Base-by-base conservation (phyloP, 495 filamentous ascomycete genomes). In the Aspergillus olivimuriae region DNA sequence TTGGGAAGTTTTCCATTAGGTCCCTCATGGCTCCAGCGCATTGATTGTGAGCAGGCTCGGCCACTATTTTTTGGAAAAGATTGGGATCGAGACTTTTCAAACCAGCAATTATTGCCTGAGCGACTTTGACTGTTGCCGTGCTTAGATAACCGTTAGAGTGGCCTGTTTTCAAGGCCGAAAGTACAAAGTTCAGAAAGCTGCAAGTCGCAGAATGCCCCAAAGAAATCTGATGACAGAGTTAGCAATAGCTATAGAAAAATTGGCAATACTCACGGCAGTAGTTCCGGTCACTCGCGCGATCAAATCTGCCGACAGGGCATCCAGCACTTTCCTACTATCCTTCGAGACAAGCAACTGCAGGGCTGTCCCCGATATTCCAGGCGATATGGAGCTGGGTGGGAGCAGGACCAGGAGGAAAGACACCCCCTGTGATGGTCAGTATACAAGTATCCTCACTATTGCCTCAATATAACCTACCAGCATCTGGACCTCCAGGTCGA, bases 401-500 rank as follows among this genome's bases (percentile, higher is more conserved):
- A 58, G 48, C 30, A 73, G 52, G 17, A 54, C 55, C 5, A 58
- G 46, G 24, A 75, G 38, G 36, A 70, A 68, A 3, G 56, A 50
- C n/a, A 65, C 20, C 5, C 65, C 71, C 70, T 74, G 18, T 18
- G 21, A 19, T 44, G 11, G 14, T 57, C n/a, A 56, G 54, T 45
- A 36, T 6, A 9, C n/a, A 24, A 17, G 34, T 19, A 37, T 39
- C 11, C n/a, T 18, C n/a, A 28, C 2, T 2, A 37, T 7, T 46
- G 9, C n/a, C 15, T 32, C n/a, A 30, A 16, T 39, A 21, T 24
- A 6, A 17, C 55, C 39, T 61, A 74, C 75, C 65, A 66, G 60
- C 14, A 72, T 57, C 32, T 73, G 73, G 2, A 76, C 53, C 12
- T 51, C 53, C 2, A 43, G 37, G 33, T 72, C 43, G n/a, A 76